Conservation (phyloP, 1,139 yeast species). For the Hansenula sp. region DNA sequence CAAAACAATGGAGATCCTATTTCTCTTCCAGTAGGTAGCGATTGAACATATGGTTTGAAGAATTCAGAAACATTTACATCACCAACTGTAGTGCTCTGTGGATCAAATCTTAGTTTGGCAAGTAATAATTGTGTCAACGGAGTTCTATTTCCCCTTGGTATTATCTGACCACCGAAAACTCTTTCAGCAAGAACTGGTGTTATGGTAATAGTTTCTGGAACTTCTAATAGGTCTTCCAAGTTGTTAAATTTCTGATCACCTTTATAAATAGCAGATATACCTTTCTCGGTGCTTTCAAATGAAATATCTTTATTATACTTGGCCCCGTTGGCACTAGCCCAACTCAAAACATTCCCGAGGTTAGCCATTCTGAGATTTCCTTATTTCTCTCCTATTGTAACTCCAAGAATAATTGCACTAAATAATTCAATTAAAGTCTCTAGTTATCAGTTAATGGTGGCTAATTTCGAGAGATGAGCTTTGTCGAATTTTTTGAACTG, state of each 20-base stretch:
- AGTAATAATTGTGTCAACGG: constrained; percentile 44
- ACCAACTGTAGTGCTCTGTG: constrained; percentile 14
- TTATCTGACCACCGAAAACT: constrained; percentile 28
- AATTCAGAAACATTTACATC: constrained; percentile 25
- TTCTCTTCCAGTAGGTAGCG: constrained; percentile 48
- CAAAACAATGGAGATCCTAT: constrained; percentile 64
- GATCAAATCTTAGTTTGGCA: constrained; percentile 35
- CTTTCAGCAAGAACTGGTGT: constrained; percentile 40
- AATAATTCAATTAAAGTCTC: no score
- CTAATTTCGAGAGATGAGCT: no score
- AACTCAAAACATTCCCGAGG: no score
- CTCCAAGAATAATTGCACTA: no score
- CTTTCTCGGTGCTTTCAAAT: constrained; percentile 27
- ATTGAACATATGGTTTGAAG: constrained; percentile 47
- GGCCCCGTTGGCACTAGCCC: not conserved
- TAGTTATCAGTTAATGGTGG: no score
- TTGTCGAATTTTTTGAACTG: no score
- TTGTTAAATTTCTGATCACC: constrained; percentile 4
- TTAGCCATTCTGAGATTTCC: no score
- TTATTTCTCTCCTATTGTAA: no score
- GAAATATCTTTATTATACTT: constrained; percentile 15
- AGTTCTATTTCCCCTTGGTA: constrained; percentile 33
- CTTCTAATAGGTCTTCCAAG: constrained; percentile 23
- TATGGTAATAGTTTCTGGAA: constrained; percentile 38
- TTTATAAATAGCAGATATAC: constrained; percentile 36